Percentiles rank a stretch among this genome's conserved stretches.
phyloP scores from a whole-genome alignment of 1,284 basidiomycete species.

The Sanghuangporus baumii region DNA sequence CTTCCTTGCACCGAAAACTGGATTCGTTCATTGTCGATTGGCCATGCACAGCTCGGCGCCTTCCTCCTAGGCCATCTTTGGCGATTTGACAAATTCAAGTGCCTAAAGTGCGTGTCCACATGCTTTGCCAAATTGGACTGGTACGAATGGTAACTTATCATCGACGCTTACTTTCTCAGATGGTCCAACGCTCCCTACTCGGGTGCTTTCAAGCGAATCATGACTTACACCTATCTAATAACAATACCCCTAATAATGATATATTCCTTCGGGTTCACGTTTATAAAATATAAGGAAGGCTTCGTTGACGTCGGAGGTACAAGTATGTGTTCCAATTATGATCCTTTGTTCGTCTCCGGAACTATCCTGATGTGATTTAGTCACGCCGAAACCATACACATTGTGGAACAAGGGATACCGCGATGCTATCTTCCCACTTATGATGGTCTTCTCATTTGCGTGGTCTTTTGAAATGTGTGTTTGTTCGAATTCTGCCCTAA shows the following conservation, averaged over 20 bases:
- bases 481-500: not conserved
- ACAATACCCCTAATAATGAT: conserved; percentile 53
- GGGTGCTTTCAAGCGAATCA: conserved; percentile 71
- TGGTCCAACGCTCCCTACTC: conserved; percentile 61
- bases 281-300: conserved; percentile 69
- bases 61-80: conserved; percentile 71
- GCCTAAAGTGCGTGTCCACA: conserved; percentile 46
- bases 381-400: conserved; percentile 56
- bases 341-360: not conserved
- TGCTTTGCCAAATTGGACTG: not conserved
- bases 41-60: conserved; percentile 40
- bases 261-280: conserved; percentile 57
- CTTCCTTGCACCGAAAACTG: not conserved
- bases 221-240: conserved; percentile 76
- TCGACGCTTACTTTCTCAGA: conserved; percentile 31
- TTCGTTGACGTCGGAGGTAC: conserved; percentile 39
- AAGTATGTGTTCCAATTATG: conserved; percentile 36
- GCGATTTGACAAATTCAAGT: conserved; percentile 73
- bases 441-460: conserved; percentile 52
- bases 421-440: conserved; percentile 54
- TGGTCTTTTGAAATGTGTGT: conserved; percentile 73
- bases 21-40: not conserved
- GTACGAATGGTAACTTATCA: not conserved
- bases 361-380: conserved; percentile 30
- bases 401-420: conserved; percentile 46